Evolutionary conservation across 2,329 filamentous ascomycete species (phyloP).

Genomic region (Pseudofabraea citricarpa): DNA sequence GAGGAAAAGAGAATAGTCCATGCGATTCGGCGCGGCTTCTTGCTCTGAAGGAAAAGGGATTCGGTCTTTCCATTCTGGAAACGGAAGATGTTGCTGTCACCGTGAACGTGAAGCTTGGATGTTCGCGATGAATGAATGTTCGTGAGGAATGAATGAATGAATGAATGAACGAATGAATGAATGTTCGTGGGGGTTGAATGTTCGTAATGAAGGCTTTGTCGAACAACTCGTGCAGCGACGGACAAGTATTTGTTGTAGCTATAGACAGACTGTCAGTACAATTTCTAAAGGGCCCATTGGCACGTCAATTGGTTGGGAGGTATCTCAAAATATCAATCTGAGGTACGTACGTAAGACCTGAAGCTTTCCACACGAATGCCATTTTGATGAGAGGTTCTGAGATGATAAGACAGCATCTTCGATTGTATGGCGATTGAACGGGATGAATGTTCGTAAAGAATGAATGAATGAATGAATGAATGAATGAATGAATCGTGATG

Average conservation of each 20-base stretch:
- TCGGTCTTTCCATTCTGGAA: constrained; percentile 99
- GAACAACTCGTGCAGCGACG: constrained; percentile 89
- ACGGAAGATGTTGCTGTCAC: constrained; percentile 99
- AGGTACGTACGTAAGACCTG: constrained; percentile 63
- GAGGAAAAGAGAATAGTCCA: constrained; percentile 99
- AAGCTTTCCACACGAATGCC: constrained; percentile 97
- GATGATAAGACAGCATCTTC: no score
- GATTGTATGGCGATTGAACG: no score
- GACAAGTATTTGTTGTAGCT: constrained; percentile 99
- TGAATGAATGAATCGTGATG: no score
- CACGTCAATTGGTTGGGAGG: constrained; percentile 17
- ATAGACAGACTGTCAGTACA: constrained; percentile 31
- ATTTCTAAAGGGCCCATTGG: constrained; percentile 4
- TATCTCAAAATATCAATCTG: not conserved
- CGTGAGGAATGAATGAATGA: no score
- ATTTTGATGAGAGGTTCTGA: constrained; percentile 43
- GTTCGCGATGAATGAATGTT: no score
- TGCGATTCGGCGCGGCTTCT: constrained; percentile 99
- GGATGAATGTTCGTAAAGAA: no score
- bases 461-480: no score
- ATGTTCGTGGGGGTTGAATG: no score
- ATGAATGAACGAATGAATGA: no score
- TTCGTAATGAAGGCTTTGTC: constrained; percentile 93
- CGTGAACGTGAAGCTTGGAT: constrained; percentile 99
- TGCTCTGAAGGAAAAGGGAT: constrained; percentile 99